Conservation (phyloP, 2,329 filamentous ascomycete genomes). For the Ophiostoma piceae region DNA sequence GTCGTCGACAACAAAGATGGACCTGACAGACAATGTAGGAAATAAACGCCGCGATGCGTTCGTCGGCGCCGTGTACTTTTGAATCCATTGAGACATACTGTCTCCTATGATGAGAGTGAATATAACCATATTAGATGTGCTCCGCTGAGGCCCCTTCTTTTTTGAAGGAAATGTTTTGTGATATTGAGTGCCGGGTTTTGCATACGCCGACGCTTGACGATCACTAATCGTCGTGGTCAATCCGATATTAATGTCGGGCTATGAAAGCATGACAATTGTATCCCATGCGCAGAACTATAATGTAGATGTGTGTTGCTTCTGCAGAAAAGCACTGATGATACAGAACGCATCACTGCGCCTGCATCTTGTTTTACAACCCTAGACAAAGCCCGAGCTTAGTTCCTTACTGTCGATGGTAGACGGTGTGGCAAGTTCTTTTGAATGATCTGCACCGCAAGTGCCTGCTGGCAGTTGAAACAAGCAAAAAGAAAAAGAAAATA, state of each 20-base stretch:
- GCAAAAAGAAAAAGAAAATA: not conserved
- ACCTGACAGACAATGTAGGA: not conserved
- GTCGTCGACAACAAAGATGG: not conserved
- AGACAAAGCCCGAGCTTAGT: not conserved
- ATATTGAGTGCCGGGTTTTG: not conserved
- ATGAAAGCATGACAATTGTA: not conserved
- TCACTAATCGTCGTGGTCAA: too few species aligned
- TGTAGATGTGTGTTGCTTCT: not conserved
- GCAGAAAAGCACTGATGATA: not conserved
- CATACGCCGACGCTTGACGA: not conserved
- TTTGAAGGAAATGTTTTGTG: not conserved
- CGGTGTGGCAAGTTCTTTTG: constrained; percentile 1
- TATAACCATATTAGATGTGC: not conserved
- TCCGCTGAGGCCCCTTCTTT: not conserved
- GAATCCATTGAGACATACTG: not conserved
- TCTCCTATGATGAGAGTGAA: not conserved
- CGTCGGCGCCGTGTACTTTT: not conserved
- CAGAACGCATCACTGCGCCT: not conserved
- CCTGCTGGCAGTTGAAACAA: not conserved
- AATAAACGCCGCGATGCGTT: not conserved
- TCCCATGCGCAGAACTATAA: not conserved
- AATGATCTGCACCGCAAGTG: not conserved
- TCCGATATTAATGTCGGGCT: not conserved
- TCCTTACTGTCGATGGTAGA: not conserved
- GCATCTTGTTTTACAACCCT: not conserved